Evolutionary conservation across 176 grass and related monocot genomes (phyloP).

Genomic region (Coix lacrymajobi): DNA sequence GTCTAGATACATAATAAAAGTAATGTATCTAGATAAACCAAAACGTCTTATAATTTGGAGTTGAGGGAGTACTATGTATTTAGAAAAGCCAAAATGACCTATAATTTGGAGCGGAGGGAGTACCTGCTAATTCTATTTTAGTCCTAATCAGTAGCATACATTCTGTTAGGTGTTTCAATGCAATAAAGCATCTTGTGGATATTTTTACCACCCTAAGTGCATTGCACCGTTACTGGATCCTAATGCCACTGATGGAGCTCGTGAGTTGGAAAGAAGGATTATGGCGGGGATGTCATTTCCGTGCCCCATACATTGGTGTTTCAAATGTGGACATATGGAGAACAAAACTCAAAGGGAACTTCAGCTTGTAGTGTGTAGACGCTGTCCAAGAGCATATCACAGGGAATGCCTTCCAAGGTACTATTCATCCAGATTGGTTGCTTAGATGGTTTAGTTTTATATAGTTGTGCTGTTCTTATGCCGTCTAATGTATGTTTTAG

Average conservation of each 20-base stretch:
- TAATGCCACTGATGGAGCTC: conserved; percentile 26
- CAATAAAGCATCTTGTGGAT: conserved; percentile 66
- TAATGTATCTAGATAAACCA: too few species aligned
- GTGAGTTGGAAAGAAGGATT: conserved; percentile 45
- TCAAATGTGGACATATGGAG: conserved; percentile 50
- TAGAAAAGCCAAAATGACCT: not conserved
- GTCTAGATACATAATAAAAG: too few species aligned
- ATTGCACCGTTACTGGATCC: conserved; percentile 54
- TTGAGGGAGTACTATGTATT: not conserved
- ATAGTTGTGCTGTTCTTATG: not conserved
- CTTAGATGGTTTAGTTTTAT: not conserved
- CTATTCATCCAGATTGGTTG: conserved; percentile 4
- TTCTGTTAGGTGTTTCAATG: conserved; percentile 69
- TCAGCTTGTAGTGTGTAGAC: conserved; percentile 56
- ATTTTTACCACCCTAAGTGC: conserved; percentile 81
- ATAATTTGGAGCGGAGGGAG: not conserved
- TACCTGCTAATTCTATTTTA: not conserved
- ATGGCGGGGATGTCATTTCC: conserved; percentile 54
- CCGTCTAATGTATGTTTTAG: conserved; percentile 19
- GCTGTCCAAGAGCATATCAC: conserved; percentile 74
- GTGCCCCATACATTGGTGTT: conserved; percentile 72
- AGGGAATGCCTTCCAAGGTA: conserved; percentile 69
- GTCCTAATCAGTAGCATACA: not conserved
- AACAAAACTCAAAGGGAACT: conserved; percentile 17
- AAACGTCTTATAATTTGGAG: too few species aligned